Base-by-base conservation (phyloP, 1,284 basidiomycete genomes). In the Mycena sp. region DNA sequence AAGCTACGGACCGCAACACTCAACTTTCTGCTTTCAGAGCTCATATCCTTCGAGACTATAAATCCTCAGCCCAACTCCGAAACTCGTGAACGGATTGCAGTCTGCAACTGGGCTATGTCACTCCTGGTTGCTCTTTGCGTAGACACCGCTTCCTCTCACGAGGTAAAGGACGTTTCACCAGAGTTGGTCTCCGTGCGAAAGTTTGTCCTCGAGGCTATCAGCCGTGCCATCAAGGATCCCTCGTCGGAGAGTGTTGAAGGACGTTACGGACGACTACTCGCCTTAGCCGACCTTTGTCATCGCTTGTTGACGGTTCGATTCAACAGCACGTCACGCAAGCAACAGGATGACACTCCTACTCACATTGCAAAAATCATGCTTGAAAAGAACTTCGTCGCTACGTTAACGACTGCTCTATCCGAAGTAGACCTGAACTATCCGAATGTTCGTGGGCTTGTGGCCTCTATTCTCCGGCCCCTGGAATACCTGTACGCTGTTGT, bases 311-410 rank as follows among this genome's bases (percentile, higher is more conserved):
- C 91, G 2, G 90, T 94, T 14, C 89, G 89, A 19, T 87, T 90
- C 76, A 88, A 86, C 68, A 76, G 76, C 21, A 78, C 77, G 11
- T 77, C 82, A 29, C 86, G 88, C 52, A 91, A 92, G 72, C 80
- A 85, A 30, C 83, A 86, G 62, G 93, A 96, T 44, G 96, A 98
- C 53, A 83, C 87, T 12, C 91, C 92, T 3, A 91, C 96, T 17
- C 96, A 98, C 67, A 87, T 99, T 61, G 95, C 98, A 43, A 99
- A 99, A 81, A 87, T 96, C 67, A 99, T 99, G 98, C 80, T 99
- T 46, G 98, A 99, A 82, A 98, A 99, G 83, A 95, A 95, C 74
- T 98, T 94, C 71, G 98, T 99, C 21, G 86, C 92, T 6, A 90
- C 92, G 4, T 82, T 99, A 32, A 99, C 98, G 0, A 91, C 84